phyloP scores from a whole-genome alignment of 2,329 filamentous ascomycete genomes.

The Aspergillus sclerotialis region DNA sequence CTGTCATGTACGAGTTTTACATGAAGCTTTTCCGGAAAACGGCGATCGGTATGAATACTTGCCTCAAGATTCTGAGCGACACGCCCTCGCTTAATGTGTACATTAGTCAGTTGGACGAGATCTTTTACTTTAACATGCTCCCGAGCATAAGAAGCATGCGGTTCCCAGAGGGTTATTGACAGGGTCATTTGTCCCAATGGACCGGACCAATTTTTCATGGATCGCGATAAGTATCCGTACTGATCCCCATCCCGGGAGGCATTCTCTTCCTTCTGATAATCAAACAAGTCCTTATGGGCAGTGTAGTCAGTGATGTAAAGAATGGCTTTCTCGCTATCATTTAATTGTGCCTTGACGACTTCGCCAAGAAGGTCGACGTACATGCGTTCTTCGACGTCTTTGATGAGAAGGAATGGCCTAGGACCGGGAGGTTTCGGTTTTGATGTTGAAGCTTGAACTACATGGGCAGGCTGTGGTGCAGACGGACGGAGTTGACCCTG shows the following conservation, averaged over 20 bases:
- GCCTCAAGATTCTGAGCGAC: slow-evolving; percentile 60
- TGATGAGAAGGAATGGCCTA: slow-evolving; percentile 51
- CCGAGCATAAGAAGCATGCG: slow-evolving; percentile 56
- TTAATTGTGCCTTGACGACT: slow-evolving; percentile 54
- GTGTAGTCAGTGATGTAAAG: slow-evolving; percentile 83
- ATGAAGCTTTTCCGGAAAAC: slow-evolving; percentile 47
- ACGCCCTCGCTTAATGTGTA: slow-evolving; percentile 58
- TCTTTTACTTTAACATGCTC: slow-evolving; percentile 50
- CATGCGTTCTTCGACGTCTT: slow-evolving; percentile 49
- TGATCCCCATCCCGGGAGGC: slow-evolving; percentile 46
- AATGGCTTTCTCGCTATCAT: slow-evolving; percentile 43
- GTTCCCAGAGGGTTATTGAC: slow-evolving; percentile 63
- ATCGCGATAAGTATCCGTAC: slow-evolving; percentile 46
- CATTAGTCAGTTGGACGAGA: slow-evolving; percentile 63
- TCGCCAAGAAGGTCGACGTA: slow-evolving; percentile 68
- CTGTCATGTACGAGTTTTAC: slow-evolving; percentile 48
- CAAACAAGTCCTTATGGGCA: slow-evolving; percentile 56
- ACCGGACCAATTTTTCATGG: slow-evolving; percentile 54
- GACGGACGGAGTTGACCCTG: neutral
- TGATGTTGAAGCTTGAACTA: slow-evolving; percentile 6
- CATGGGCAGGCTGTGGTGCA: slow-evolving; percentile 3
- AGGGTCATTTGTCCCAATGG: slow-evolving; percentile 68
- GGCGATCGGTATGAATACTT: slow-evolving; percentile 56
- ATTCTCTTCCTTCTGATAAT: slow-evolving; percentile 39
- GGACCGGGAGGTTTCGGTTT: slow-evolving; percentile 3